These are phyloP conservation scores for Talaromyces pinophilus DNA, from an alignment of 2,329 filamentous ascomycete genomes.

Conservation along the genomic window DNA sequence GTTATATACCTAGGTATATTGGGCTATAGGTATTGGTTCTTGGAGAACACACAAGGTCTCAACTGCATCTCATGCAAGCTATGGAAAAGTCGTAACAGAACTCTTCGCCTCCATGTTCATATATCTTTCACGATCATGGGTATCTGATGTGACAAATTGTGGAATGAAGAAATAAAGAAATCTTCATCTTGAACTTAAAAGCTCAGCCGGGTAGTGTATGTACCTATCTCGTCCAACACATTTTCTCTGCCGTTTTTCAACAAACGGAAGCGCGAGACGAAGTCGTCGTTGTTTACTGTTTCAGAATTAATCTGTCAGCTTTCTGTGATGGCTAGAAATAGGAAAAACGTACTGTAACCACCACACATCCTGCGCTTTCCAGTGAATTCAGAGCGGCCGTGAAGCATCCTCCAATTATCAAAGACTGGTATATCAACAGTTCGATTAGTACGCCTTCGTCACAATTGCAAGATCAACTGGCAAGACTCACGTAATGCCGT, in stretches of 20 bases:
- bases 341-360: slow-evolving; percentile 70
- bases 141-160: not conserved
- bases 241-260: slow-evolving; percentile 60
- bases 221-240: slow-evolving; percentile 38
- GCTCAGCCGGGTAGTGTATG: slow-evolving; percentile 7
- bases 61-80: not conserved
- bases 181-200: not conserved
- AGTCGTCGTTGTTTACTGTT: slow-evolving; percentile 77
- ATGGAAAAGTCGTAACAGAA: not conserved
- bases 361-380: slow-evolving; percentile 87
- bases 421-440: slow-evolving; percentile 64
- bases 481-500: slow-evolving; percentile 66
- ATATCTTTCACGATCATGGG: not conserved
- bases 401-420: slow-evolving; percentile 93
- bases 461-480: not conserved
- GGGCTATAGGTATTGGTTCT: not conserved
- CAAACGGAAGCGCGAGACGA: slow-evolving; percentile 71
- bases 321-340: not conserved
- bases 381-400: slow-evolving; percentile 80
- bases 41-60: not conserved
- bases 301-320: not conserved
- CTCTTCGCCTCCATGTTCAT: not conserved
- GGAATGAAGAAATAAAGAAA: not conserved
- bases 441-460: not conserved
- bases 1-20: not conserved